phyloP scores from a whole-genome alignment of 805 yeast genomes.

The Candida peoriensis region DNA sequence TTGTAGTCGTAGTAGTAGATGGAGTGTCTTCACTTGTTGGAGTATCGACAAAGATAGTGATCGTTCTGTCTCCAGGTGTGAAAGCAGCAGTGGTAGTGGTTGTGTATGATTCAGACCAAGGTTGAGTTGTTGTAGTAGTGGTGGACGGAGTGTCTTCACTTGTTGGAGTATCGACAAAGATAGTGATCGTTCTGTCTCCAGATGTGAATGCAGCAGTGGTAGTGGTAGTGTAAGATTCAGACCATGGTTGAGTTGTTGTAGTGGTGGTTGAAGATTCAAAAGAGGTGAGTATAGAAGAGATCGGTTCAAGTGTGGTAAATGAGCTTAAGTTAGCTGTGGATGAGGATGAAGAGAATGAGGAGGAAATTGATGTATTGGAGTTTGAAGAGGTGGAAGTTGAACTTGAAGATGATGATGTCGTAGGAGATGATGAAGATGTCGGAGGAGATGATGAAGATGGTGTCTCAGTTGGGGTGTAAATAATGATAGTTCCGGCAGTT shows the following conservation, averaged over 20 bases:
- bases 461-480: slow-evolving; percentile 12
- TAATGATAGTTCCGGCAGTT: slow-evolving; percentile 17
- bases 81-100: slow-evolving; percentile 9
- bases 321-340: neutral
- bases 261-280: slow-evolving; percentile 5
- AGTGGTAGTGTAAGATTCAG: slow-evolving; percentile 9
- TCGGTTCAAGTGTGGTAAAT: neutral
- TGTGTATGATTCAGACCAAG: neutral
- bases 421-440: slow-evolving; percentile 1
- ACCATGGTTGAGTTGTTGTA: slow-evolving; percentile 7
- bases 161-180: slow-evolving; percentile 6
- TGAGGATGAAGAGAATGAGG: no score
- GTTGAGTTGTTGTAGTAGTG: neutral
- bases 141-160: neutral
- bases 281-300: neutral
- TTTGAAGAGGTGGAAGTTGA: neutral
- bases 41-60: no score
- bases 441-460: slow-evolving; percentile 4
- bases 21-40: neutral
- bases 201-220: slow-evolving; percentile 8
- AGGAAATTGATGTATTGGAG: slow-evolving; percentile 2
- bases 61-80: slow-evolving; percentile 7
- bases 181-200: slow-evolving; percentile 8
- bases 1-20: neutral
- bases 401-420: neutral